Evolutionary conservation across 139 green algal species (phyloP).

Genomic region (Ettlia oleoabundans): DNA sequence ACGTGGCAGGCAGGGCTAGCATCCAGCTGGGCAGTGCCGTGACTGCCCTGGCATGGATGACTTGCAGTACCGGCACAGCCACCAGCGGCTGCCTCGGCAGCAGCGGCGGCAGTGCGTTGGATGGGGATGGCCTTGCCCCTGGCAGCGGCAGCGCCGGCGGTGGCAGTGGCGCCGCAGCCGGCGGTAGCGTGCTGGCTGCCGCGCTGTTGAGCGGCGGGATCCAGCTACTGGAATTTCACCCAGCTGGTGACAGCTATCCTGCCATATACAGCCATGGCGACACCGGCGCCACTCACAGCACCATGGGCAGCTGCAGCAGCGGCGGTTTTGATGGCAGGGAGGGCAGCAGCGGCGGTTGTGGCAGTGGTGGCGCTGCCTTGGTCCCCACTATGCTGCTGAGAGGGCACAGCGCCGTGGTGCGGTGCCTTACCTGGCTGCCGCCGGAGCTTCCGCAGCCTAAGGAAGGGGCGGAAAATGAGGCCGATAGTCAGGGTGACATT

Average conservation of each 20-base stretch:
- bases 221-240: not conserved
- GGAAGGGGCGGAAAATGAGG: not conserved
- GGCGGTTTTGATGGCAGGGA: too few relatives aligned
- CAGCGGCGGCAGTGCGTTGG: not conserved
- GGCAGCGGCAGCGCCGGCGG: not conserved
- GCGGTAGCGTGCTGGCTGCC: slow-evolving; percentile 5
- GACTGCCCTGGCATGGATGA: not conserved
- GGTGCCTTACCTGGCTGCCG: slow-evolving; percentile 9
- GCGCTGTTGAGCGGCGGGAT: slow-evolving; percentile 9
- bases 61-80: not conserved
- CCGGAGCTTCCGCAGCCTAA: too few relatives aligned
- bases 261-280: too few relatives aligned
- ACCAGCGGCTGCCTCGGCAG: not conserved
- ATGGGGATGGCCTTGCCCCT: not conserved
- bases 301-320: too few relatives aligned
- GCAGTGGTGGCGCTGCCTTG: not conserved
- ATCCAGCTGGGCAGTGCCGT: not conserved
- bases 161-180: not conserved
- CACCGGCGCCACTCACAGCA: too few relatives aligned
- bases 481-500: not conserved
- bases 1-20: not conserved
- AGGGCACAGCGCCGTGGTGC: slow-evolving; percentile 10
- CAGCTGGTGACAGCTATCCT: too few relatives aligned
- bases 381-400: not conserved
- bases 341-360: not conserved